Percentiles rank a stretch among this genome's conserved stretches.
Evolutionary conservation across 768 basidiomycete species (phyloP).

Genomic region (Thelephora ganbajun): DNA sequence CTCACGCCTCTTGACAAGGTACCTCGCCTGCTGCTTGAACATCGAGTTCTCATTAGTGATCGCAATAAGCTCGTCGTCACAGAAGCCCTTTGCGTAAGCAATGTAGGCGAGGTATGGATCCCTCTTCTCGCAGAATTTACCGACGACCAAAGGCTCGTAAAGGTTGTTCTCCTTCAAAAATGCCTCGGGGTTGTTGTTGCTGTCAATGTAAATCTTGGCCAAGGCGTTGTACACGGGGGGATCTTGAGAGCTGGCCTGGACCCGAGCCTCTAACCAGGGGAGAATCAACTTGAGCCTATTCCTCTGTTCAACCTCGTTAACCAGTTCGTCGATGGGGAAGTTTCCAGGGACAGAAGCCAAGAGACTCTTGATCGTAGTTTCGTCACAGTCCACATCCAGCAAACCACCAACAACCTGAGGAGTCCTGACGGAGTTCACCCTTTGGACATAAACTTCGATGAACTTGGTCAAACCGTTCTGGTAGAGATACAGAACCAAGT

Average conservation of each 20-base stretch:
- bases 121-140: conserved; percentile 97
- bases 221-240: conserved; percentile 91
- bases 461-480: conserved; percentile 94
- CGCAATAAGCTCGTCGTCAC: conserved; percentile 90
- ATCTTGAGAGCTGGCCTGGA: conserved; percentile 90
- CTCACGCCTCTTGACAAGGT: conserved; percentile 91
- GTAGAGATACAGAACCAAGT: conserved; percentile 95
- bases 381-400: conserved; percentile 96
- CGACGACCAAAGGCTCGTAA: conserved; percentile 93
- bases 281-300: conserved; percentile 94
- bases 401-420: conserved; percentile 96
- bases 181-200: conserved; percentile 93
- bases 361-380: conserved; percentile 88
- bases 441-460: conserved; percentile 99
- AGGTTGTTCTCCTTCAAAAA: conserved; percentile 99
- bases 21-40: conserved; percentile 99
- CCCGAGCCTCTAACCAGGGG: conserved; percentile 91
- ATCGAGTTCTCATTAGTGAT: conserved; percentile 99
- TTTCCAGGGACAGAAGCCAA: conserved; percentile 89
- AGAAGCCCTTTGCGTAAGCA: conserved; percentile 97
- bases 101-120: conserved; percentile 99
- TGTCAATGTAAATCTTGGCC: conserved; percentile 98
- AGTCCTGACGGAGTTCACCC: conserved; percentile 92
- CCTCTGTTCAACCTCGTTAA: conserved; percentile 91
- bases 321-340: conserved; percentile 96